phyloP scores from a whole-genome alignment of 257 asterid species.

The Plantago major region DNA sequence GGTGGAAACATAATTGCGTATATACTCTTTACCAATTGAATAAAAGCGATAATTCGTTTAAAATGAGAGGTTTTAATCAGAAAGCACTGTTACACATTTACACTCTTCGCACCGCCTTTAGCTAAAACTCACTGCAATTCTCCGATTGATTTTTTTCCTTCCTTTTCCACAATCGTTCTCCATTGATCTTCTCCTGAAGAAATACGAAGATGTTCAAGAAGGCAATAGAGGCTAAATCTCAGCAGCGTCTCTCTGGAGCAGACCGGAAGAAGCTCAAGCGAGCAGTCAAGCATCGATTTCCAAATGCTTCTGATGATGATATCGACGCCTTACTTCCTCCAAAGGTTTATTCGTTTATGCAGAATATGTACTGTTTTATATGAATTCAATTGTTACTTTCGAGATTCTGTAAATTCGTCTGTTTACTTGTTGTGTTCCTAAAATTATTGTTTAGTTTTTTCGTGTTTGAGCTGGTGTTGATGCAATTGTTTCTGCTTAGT shows the following conservation, averaged over 20 bases:
- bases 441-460: not conserved
- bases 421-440: not conserved
- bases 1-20: too few relatives aligned
- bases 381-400: not conserved
- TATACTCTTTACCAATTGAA: too few relatives aligned
- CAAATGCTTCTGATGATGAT: slow-evolving; percentile 63
- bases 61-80: too few relatives aligned
- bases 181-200: not conserved
- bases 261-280: slow-evolving; percentile 93
- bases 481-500: too few relatives aligned
- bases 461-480: not conserved
- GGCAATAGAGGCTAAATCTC: slow-evolving; percentile 78
- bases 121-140: too few relatives aligned
- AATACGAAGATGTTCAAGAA: slow-evolving; percentile 71
- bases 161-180: not conserved
- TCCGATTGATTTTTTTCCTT: not conserved
- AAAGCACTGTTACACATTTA: too few relatives aligned
- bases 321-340: slow-evolving; percentile 80
- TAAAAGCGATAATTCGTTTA: too few relatives aligned
- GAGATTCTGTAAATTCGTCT: not conserved
- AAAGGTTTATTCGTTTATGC: slow-evolving; percentile 40
- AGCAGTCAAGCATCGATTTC: slow-evolving; percentile 58
- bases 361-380: not conserved
- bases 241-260: slow-evolving; percentile 90
- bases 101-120: too few relatives aligned